phyloP scores from a whole-genome alignment of 1,284 basidiomycete species.

The Rhodotorula sp. region DNA sequence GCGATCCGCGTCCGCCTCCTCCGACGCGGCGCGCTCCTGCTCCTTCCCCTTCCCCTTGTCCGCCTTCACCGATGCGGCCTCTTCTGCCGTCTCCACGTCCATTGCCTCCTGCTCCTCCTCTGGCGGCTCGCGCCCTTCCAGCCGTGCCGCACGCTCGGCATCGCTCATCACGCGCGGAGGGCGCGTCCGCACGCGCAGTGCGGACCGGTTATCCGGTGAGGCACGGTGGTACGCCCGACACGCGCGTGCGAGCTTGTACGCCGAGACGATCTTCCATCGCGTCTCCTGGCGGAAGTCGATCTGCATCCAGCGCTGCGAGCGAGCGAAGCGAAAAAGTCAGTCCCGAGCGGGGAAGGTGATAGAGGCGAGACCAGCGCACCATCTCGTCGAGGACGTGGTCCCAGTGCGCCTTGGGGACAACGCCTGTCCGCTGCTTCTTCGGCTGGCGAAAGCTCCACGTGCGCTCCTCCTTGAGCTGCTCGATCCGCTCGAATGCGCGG shows the following conservation, averaged over 20 bases:
- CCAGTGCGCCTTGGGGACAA: slow-evolving; percentile 84
- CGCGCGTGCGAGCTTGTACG: slow-evolving; percentile 79
- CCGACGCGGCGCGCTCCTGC: slow-evolving; percentile 30
- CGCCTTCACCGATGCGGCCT: slow-evolving; percentile 10
- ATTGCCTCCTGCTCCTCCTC: slow-evolving; percentile 15
- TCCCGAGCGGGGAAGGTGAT: neutral
- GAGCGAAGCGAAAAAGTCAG: neutral
- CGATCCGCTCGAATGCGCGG: slow-evolving; percentile 81
- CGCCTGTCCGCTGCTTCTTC: slow-evolving; percentile 86
- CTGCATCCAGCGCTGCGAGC: slow-evolving; percentile 93
- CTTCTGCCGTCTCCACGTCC: slow-evolving; percentile 31
- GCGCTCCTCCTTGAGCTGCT: slow-evolving; percentile 75
- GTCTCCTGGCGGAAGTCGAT: slow-evolving; percentile 92
- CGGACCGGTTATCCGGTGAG: slow-evolving; percentile 64
- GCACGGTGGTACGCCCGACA: slow-evolving; percentile 86
- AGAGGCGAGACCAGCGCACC: slow-evolving; percentile 58
- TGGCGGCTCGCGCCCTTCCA: neutral
- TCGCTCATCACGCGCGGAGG: slow-evolving; percentile 25
- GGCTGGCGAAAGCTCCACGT: slow-evolving; percentile 94
- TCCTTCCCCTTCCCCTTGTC: slow-evolving; percentile 31
- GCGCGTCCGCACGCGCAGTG: slow-evolving; percentile 58
- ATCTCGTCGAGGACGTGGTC: slow-evolving; percentile 96
- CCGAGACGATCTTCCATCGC: slow-evolving; percentile 85
- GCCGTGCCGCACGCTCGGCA: neutral
- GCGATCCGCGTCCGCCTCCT: slow-evolving; percentile 15